Evolutionary conservation across 805 yeast species (phyloP).

Genomic region (Yueomyces sinensis): DNA sequence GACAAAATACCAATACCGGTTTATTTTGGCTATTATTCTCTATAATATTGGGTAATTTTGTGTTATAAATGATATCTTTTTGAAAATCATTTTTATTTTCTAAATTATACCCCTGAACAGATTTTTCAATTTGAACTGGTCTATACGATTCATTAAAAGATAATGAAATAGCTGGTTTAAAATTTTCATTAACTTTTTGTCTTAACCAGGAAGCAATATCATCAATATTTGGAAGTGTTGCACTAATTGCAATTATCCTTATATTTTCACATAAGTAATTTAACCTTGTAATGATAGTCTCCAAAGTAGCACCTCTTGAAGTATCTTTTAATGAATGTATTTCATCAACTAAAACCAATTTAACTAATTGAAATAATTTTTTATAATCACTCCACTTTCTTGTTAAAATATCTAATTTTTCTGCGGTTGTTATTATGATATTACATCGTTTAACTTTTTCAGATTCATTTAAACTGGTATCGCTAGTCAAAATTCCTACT

Average conservation of each 20-base stretch:
- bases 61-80: slow-evolving; percentile 32
- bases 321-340: slow-evolving; percentile 32
- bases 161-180: slow-evolving; percentile 23
- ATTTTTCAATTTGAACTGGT: slow-evolving; percentile 29
- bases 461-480: slow-evolving; percentile 32
- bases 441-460: slow-evolving; percentile 35
- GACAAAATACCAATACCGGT: slow-evolving; percentile 39
- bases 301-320: slow-evolving; percentile 38
- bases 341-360: slow-evolving; percentile 36
- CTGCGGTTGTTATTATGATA: slow-evolving; percentile 46
- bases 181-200: slow-evolving; percentile 7
- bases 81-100: slow-evolving; percentile 33
- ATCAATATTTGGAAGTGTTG: slow-evolving; percentile 38
- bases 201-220: slow-evolving; percentile 36
- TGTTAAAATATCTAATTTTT: slow-evolving; percentile 47
- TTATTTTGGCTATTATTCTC: slow-evolving; percentile 26
- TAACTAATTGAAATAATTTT: slow-evolving; percentile 28
- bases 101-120: slow-evolving; percentile 31
- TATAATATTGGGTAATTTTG: slow-evolving; percentile 29
- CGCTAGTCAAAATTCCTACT: slow-evolving; percentile 43
- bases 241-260: slow-evolving; percentile 37
- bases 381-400: slow-evolving; percentile 35
- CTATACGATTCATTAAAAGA: slow-evolving; percentile 35
- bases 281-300: slow-evolving; percentile 36
- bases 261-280: slow-evolving; percentile 25